Percentiles rank a stretch among this genome's conserved stretches.
Conservation (phyloP, 495 filamentous ascomycete genomes). For the Tuber borchii region DNA sequence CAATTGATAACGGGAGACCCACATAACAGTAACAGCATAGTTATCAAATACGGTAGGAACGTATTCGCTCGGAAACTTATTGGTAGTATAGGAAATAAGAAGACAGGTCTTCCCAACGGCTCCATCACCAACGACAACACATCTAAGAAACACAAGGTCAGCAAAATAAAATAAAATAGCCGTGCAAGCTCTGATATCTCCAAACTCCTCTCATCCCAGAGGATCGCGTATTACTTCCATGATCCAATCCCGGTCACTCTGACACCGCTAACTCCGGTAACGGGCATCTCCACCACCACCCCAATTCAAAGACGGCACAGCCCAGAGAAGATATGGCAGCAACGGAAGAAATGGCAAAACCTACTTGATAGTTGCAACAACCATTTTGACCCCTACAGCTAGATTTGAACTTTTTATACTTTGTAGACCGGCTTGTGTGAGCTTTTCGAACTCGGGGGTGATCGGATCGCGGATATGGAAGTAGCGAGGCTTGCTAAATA, state of each 20-base stretch:
- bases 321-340: constrained; percentile 8
- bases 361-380: constrained; percentile 78
- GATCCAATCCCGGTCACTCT: not conserved
- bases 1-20: constrained; percentile 48
- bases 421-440: constrained; percentile 13
- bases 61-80: constrained; percentile 99
- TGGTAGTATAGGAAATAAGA: constrained; percentile 97
- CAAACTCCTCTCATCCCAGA: not conserved
- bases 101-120: constrained; percentile 98
- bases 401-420: constrained; percentile 15
- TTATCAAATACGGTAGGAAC: constrained; percentile 99
- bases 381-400: constrained; percentile 52
- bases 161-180: constrained; percentile 2
- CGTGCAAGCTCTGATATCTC: not conserved
- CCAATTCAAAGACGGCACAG: constrained; percentile 1
- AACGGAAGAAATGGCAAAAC: constrained; percentile 42
- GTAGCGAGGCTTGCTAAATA: constrained; percentile 18
- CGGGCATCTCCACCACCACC: constrained; percentile 1
- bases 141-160: constrained; percentile 51
- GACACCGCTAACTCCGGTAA: constrained; percentile 3
- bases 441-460: constrained; percentile 6
- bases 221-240: not conserved
- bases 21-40: constrained; percentile 99
- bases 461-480: constrained; percentile 20
- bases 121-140: constrained; percentile 98